Percentiles rank a stretch among this genome's conserved stretches.
Evolutionary conservation across 2,329 filamentous ascomycete genomes (phyloP).

Genomic region (Botrytis tulipae): DNA sequence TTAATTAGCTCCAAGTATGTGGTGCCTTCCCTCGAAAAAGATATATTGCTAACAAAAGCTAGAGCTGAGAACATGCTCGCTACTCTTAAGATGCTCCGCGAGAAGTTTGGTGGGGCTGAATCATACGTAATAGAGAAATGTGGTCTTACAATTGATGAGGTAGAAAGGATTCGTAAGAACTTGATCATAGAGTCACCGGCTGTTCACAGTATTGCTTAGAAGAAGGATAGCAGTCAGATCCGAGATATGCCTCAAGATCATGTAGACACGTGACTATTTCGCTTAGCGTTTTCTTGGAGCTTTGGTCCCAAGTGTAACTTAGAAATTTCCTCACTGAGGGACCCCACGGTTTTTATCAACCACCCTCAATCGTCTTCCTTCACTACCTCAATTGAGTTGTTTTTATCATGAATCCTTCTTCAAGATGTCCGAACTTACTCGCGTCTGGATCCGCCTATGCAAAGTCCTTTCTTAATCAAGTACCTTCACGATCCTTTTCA

Average conservation of each 20-base stretch:
- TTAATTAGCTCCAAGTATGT: slow-evolving; percentile 44
- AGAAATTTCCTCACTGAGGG: slow-evolving; percentile 17
- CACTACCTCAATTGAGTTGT: slow-evolving; percentile 7
- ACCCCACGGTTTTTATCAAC: slow-evolving; percentile 20
- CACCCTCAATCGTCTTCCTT: neutral
- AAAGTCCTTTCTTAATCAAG: slow-evolving; percentile 30
- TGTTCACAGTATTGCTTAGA: slow-evolving; percentile 17
- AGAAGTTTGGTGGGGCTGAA: slow-evolving; percentile 62
- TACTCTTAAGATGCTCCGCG: slow-evolving; percentile 53
- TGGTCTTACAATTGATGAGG: slow-evolving; percentile 54
- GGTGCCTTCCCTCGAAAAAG: neutral
- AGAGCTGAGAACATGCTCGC: slow-evolving; percentile 51
- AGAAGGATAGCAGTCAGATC: neutral
- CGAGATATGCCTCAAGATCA: neutral
- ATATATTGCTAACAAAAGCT: slow-evolving; percentile 17
- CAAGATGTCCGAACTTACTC: slow-evolving; percentile 32
- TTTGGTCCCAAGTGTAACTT: slow-evolving; percentile 9
- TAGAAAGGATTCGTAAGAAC: slow-evolving; percentile 53
- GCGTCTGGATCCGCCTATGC: slow-evolving; percentile 26
- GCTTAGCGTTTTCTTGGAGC: slow-evolving; percentile 16
- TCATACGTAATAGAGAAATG: slow-evolving; percentile 59
- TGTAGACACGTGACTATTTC: slow-evolving; percentile 6
- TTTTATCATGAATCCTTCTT: slow-evolving; percentile 33
- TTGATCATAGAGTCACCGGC: slow-evolving; percentile 41
- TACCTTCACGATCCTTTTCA: slow-evolving; percentile 37